phyloP scores from a whole-genome alignment of 441 rosid species.

The Corymbia citriodora region DNA sequence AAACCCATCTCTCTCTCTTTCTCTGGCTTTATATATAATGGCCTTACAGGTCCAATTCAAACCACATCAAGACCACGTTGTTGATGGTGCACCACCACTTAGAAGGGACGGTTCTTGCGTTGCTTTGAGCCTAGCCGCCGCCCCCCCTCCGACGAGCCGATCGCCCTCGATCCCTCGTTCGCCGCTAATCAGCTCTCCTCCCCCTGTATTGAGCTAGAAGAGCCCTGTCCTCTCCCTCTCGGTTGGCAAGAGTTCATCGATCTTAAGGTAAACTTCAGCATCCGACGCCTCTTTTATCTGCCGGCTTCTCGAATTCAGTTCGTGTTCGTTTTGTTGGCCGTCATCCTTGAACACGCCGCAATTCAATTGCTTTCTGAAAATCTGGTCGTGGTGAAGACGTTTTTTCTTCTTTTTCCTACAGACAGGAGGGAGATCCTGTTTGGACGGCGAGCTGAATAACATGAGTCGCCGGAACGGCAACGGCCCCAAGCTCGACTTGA shows the following conservation, averaged over 20 bases:
- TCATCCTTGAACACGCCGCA: neutral
- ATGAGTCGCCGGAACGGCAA: slow-evolving; percentile 1
- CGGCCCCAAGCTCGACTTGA: slow-evolving; percentile 49
- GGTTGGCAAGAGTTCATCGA: slow-evolving; percentile 7
- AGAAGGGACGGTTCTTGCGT: neutral
- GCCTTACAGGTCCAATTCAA: slow-evolving; percentile 34
- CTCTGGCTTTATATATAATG: slow-evolving; percentile 40
- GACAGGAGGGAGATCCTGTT: neutral
- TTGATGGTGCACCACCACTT: neutral
- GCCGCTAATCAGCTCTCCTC: neutral
- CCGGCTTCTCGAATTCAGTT: neutral
- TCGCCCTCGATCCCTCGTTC: neutral
- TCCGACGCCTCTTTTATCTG: neutral
- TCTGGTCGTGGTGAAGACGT: neutral
- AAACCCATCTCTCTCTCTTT: slow-evolving; percentile 14
- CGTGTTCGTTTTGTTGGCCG: neutral
- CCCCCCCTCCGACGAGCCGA: neutral
- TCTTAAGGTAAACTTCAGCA: slow-evolving; percentile 23
- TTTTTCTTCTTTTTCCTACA: neutral
- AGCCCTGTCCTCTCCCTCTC: slow-evolving; percentile 11
- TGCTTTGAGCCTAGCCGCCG: slow-evolving; percentile 7
- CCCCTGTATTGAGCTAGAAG: neutral
- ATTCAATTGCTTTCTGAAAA: neutral
- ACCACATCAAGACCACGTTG: neutral
- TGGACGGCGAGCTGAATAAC: neutral